Evolutionary conservation across 805 yeast species (phyloP).

Genomic region (Deakozyma indianensis): DNA sequence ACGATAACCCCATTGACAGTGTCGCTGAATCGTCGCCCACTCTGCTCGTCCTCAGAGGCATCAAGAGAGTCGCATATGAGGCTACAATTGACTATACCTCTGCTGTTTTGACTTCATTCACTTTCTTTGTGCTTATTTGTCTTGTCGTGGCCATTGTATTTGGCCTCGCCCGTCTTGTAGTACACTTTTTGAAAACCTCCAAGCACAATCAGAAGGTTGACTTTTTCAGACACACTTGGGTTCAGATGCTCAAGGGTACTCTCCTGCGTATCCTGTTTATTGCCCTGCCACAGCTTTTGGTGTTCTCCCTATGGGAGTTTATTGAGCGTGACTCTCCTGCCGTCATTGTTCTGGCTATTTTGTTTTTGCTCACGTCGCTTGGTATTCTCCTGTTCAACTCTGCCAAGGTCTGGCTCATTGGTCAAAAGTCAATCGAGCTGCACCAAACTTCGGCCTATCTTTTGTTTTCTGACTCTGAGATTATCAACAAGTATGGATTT

Average conservation of each 20-base stretch:
- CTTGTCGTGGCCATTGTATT: constrained; percentile 53
- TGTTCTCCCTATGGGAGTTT: constrained; percentile 82
- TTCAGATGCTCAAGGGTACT: constrained; percentile 65
- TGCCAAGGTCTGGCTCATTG: constrained; percentile 49
- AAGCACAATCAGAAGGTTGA: constrained; percentile 31
- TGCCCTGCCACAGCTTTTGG: constrained; percentile 70
- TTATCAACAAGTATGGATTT: constrained; percentile 72
- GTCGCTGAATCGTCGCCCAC: constrained; percentile 13
- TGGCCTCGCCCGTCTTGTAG: constrained; percentile 35
- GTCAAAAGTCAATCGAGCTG: constrained; percentile 39
- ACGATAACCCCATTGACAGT: constrained; percentile 17
- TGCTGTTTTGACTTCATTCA: constrained; percentile 74
- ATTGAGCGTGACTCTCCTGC: constrained; percentile 74
- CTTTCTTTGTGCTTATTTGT: constrained; percentile 69
- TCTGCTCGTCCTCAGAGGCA: constrained; percentile 69
- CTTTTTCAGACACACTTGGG: constrained; percentile 54
- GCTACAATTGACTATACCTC: constrained; percentile 73
- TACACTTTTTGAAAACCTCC: constrained; percentile 18
- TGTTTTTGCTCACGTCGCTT: constrained; percentile 49
- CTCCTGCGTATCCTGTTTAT: constrained; percentile 65
- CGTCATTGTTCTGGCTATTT: constrained; percentile 63
- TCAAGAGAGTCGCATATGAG: constrained; percentile 64
- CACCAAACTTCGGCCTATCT: constrained; percentile 78
- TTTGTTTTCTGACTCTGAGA: constrained; percentile 60
- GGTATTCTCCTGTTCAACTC: constrained; percentile 52